These are phyloP conservation scores for Aspergillus terreus DNA, from an alignment of 2,329 filamentous ascomycete species.

Conservation along the genomic window DNA sequence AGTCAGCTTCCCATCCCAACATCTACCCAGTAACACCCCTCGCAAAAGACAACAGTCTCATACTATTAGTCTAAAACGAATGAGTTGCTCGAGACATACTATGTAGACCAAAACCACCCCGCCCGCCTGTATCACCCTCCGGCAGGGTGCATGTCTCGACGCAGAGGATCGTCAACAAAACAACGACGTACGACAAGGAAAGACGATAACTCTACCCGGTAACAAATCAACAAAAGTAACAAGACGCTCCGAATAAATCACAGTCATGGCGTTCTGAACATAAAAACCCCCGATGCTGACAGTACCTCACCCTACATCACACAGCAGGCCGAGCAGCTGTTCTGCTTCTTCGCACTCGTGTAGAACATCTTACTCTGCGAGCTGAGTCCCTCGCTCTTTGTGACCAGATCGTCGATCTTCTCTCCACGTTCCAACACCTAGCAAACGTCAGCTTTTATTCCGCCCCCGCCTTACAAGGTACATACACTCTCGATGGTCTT, in stretches of 20 bases:
- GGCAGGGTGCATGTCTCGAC: no score
- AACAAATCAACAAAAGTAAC: neutral
- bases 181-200: no score
- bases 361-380: slow-evolving; percentile 98
- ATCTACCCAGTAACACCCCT: no score
- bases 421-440: slow-evolving; percentile 74
- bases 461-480: neutral
- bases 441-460: neutral
- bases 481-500: slow-evolving; percentile 76
- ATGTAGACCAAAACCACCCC: no score
- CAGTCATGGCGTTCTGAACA: neutral
- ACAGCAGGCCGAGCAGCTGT: slow-evolving; percentile 60
- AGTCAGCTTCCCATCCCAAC: no score
- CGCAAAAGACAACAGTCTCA: no score
- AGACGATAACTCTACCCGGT: neutral
- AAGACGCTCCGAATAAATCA: slow-evolving; percentile 6
- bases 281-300: neutral
- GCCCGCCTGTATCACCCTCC: no score
- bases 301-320: slow-evolving; percentile 35
- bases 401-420: slow-evolving; percentile 92
- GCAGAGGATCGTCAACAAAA: no score
- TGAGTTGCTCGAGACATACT: no score
- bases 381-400: slow-evolving; percentile 88
- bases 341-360: slow-evolving; percentile 72
- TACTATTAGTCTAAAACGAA: no score